A percentile compares a stretch with the other conserved stretches of the same genome.
phyloP scores from a whole-genome alignment of 148 eudicot genomes.

The Vaccinium vitisidaea region DNA sequence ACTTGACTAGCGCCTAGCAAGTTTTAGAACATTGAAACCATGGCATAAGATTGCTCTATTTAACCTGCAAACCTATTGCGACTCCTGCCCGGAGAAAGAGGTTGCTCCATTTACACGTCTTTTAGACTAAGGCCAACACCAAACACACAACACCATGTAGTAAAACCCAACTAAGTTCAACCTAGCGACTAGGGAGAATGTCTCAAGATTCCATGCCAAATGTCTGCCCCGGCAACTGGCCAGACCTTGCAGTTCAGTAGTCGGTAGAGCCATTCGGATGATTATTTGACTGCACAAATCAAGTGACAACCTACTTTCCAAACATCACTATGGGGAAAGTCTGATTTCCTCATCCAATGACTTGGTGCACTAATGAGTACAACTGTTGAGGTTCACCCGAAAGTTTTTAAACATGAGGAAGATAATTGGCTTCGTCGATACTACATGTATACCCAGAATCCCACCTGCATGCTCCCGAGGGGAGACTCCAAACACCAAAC shows the following conservation, averaged over 20 bases:
- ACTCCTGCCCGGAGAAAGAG: not conserved
- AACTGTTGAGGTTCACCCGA: not conserved
- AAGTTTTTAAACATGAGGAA: not conserved
- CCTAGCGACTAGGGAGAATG: not conserved
- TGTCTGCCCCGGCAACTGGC: not conserved
- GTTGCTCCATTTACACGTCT: not conserved
- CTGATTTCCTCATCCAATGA: too few species aligned
- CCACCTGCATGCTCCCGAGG: not conserved
- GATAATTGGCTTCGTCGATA: not conserved
- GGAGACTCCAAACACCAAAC: not conserved
- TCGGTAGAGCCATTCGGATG: not conserved
- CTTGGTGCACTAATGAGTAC: not conserved
- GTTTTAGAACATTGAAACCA: not conserved
- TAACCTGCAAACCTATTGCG: not conserved
- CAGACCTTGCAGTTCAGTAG: not conserved
- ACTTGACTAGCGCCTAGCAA: too few species aligned
- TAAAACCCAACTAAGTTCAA: not conserved
- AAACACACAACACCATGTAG: not conserved
- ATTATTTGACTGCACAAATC: not conserved
- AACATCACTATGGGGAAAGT: not conserved
- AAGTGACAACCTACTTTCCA: not conserved
- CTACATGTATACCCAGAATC: not conserved
- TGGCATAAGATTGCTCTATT: not conserved
- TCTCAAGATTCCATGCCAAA: not conserved
- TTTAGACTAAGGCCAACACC: not conserved